Evolutionary conservation across 2,329 filamentous ascomycete species (phyloP).

Genomic region (Truncatella angustata): DNA sequence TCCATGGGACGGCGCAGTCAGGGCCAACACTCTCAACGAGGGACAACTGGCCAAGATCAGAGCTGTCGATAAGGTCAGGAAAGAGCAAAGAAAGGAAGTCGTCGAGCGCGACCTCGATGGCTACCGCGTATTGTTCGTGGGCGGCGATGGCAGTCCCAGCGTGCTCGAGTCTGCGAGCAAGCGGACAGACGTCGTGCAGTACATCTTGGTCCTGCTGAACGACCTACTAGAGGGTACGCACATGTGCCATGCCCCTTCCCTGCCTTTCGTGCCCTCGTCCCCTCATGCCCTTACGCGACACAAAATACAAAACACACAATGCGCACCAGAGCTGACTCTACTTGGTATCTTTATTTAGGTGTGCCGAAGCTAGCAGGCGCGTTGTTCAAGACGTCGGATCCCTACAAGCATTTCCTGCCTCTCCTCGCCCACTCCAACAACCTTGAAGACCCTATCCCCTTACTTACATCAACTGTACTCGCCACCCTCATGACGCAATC

Average conservation of each 20-base stretch:
- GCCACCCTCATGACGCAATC: slow-evolving; percentile 72
- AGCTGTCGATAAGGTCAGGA: slow-evolving; percentile 92
- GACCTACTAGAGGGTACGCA: slow-evolving; percentile 81
- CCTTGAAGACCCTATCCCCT: slow-evolving; percentile 75
- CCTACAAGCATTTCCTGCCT: slow-evolving; percentile 80
- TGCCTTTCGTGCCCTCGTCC: too few relatives aligned
- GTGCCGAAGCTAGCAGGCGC: slow-evolving; percentile 75
- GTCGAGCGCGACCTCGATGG: slow-evolving; percentile 77
- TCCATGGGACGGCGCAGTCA: slow-evolving; percentile 94
- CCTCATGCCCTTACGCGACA: too few relatives aligned
- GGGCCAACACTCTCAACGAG: slow-evolving; percentile 90
- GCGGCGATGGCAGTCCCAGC: slow-evolving; percentile 64
- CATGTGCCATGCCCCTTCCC: slow-evolving; percentile 4
- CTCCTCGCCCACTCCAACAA: slow-evolving; percentile 77
- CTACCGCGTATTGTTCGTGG: slow-evolving; percentile 79
- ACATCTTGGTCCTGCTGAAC: slow-evolving; percentile 83
- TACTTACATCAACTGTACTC: slow-evolving; percentile 86
- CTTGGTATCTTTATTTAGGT: slow-evolving; percentile 48
- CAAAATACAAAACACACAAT: too few relatives aligned
- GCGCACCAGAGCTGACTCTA: neutral
- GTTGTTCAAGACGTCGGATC: slow-evolving; percentile 71
- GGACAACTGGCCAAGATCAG: slow-evolving; percentile 94
- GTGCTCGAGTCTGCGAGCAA: slow-evolving; percentile 84
- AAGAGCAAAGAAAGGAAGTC: slow-evolving; percentile 81
- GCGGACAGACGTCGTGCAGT: slow-evolving; percentile 88